Evolutionary conservation across 345 rosid genomes (phyloP), one percentile per base, ranked within the genome.

Genomic region (Murraya paniculata): DNA sequence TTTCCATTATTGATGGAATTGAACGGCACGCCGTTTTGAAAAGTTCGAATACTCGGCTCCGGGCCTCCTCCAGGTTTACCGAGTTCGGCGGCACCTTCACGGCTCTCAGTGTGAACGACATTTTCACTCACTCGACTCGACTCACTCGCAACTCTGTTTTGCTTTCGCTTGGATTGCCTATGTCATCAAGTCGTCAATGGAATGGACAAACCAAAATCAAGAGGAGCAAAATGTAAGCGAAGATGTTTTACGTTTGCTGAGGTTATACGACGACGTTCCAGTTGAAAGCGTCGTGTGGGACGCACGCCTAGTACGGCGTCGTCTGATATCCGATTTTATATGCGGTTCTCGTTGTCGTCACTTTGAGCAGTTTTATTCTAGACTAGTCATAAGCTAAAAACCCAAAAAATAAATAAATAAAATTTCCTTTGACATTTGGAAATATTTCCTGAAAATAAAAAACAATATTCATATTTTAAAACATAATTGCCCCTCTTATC

Each of bases 71-170:
- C 72, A 96, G 85, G 78, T 82, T 92, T 65, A 80, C 94, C 27
- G 99, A 96, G 86, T 94, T 96, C 9, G 97, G 89, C 11, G 94
- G 85, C 35, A 96, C 99, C 85, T 91, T 93, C 80, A 90, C 78
- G 75, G 80, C 71, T 83, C 91, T 85, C 84, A 88, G 76, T n/a
- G 89, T 80, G 77, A 92, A 92, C 69, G 98, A 78, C 90, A 89
- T 90, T 64, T 30, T 22, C 70, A 35, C 62, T 64, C 67, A 19
- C 65, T 41, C 71, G 13, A 70, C n/a, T 22, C 61, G 71, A 33
- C 77, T 75, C 73, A 36, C 77, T 58, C 7, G 56, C 7, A 8
- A 62, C 38, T 58, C 59, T 30, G 7, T 3, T 30, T 50, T 30
- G 24, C 56, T 35, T 53, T 18, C 1, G 4, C 50, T 45, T 13